These are phyloP conservation scores for Penicillium steckii DNA, from an alignment of 495 filamentous ascomycete genomes.

Conservation along the genomic window DNA sequence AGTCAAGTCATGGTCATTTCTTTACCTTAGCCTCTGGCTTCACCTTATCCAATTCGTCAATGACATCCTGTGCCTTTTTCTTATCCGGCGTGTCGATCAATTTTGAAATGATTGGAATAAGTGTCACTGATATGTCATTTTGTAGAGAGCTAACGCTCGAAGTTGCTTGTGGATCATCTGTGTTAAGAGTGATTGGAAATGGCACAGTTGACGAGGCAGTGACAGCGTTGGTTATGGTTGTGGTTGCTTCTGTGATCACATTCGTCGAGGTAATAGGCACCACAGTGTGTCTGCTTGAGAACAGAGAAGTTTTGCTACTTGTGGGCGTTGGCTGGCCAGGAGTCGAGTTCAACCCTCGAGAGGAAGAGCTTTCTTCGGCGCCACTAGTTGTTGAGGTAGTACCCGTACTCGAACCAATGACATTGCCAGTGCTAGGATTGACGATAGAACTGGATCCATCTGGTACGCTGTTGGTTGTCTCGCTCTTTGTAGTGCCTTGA, in stretches of 20 bases:
- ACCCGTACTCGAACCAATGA: too few relatives aligned
- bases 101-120: neutral
- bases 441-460: neutral
- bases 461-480: neutral
- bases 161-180: neutral
- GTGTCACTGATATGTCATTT: constrained; percentile 1
- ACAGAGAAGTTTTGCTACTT: neutral
- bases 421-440: neutral
- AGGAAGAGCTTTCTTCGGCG: neutral
- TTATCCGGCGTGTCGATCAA: neutral
- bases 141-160: constrained; percentile 2
- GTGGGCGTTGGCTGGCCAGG: neutral
- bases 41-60: constrained; percentile 1
- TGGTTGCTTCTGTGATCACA: neutral
- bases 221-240: neutral
- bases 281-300: neutral
- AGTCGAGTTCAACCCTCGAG: neutral
- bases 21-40: neutral
- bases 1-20: neutral
- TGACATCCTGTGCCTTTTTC: neutral
- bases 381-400: too few relatives aligned
- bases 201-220: neutral
- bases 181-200: neutral
- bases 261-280: neutral
- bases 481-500: neutral